Evolutionary conservation across 1,284 basidiomycete species (phyloP), one percentile per base, ranked within the genome.

Genomic region (Sanghuangporus baumii): DNA sequence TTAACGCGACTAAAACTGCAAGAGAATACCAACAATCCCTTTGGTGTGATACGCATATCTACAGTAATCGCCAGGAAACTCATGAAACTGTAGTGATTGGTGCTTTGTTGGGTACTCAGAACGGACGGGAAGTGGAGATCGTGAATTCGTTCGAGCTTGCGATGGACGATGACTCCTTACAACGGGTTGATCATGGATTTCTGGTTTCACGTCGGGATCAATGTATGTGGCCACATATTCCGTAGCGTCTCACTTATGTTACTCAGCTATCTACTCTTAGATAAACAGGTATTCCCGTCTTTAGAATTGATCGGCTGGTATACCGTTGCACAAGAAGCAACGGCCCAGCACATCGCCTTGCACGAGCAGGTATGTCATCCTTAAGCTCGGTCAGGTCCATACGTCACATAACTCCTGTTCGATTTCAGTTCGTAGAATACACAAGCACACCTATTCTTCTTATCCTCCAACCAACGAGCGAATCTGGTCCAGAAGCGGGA

Each of bases 301-400:
- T 82, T 98, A 54, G 94, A 97, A 69, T 87, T 99, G 68, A 90
- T 99, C 51, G 96, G 96, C 14, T 99, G 96, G 96, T 99, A 99
- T 74, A 91, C 92, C 0, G 86, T 95, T 59, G 89, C 93, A 11
- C 73, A 81, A 6, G 76, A 81, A 12, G 94, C 94, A 0, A 87
- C 87, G 1, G 69, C 82, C 7, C 79, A 79, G 26, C 94, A 98
- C 71, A 85, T 94, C 57, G 79, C 82, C 0, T 80, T 98, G 12
- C 94, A 98, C 72, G 87, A 92, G 70, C 93, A 96, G 79, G 93
- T 90, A 62, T 40, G 80, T 65, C 57, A n/a, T n/a, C 37, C 52
- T 40, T 57, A 37, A 47, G 14, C 59, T 57, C 37, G 46, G 55
- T 38, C 47, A 62, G 55, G 65, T 61, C 40, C 52, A 54, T 12